phyloP scores from a whole-genome alignment of 805 yeast species.

The Saccharomycopsis olivae region DNA sequence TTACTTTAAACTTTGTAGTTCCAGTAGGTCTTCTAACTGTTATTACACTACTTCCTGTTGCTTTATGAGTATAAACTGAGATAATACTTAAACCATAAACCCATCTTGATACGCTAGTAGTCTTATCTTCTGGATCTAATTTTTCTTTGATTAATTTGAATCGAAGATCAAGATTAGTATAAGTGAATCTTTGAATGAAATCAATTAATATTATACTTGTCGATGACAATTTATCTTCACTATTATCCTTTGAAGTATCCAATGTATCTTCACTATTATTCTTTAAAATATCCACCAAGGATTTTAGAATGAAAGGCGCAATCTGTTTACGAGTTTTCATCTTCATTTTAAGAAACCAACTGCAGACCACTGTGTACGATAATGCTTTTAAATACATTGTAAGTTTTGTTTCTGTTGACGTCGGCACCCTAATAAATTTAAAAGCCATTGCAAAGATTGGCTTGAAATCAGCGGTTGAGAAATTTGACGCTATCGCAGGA shows the following conservation, averaged over 20 bases:
- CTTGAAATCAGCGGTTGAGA: slow-evolving; percentile 66
- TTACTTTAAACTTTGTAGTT: slow-evolving; percentile 35
- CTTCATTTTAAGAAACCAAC: slow-evolving; percentile 61
- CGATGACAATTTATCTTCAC: slow-evolving; percentile 28
- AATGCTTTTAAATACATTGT: slow-evolving; percentile 51
- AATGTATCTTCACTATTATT: too few relatives aligned
- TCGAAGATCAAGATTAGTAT: slow-evolving; percentile 48
- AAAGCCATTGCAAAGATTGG: slow-evolving; percentile 78
- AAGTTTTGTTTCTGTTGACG: slow-evolving; percentile 48
- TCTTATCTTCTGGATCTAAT: slow-evolving; percentile 18
- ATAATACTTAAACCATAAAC: slow-evolving; percentile 46
- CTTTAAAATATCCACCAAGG: slow-evolving; percentile 25
- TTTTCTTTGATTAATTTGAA: slow-evolving; percentile 20
- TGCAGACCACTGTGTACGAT: slow-evolving; percentile 57
- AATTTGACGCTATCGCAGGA: slow-evolving; percentile 57
- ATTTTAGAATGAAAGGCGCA: slow-evolving; percentile 52
- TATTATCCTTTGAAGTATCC: slow-evolving; percentile 21
- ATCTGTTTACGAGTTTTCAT: slow-evolving; percentile 46
- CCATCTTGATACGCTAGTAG: slow-evolving; percentile 38
- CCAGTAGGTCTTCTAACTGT: slow-evolving; percentile 62
- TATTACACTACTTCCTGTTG: slow-evolving; percentile 41
- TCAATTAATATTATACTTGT: slow-evolving; percentile 58
- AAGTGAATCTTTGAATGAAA: slow-evolving; percentile 55
- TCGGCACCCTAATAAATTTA: slow-evolving; percentile 66
- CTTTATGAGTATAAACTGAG: slow-evolving; percentile 41